Conservation (phyloP, 768 basidiomycete genomes). For the Favolaschia claudopus region DNA sequence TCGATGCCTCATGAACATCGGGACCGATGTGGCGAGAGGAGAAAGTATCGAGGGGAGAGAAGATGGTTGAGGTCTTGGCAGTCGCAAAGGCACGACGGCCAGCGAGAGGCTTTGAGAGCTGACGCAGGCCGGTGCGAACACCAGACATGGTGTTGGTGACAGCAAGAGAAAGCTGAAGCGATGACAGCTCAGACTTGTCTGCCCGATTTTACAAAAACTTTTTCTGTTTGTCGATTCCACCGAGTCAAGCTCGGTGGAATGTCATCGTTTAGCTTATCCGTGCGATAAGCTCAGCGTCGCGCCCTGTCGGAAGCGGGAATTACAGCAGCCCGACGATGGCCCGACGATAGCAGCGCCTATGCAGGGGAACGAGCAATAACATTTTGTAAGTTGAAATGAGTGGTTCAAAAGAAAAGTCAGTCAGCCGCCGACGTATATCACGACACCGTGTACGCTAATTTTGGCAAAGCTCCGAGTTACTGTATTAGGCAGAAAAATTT, state of each 20-base stretch:
- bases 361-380: too few species aligned
- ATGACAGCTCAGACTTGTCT: constrained; percentile 18
- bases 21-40: constrained; percentile 93
- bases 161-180: constrained; percentile 13
- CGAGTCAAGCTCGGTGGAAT: too few species aligned
- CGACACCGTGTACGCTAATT: too few species aligned
- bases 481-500: constrained; percentile 11
- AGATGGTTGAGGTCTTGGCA: constrained; percentile 66
- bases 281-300: too few species aligned
- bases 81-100: constrained; percentile 60
- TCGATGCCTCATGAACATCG: constrained; percentile 76
- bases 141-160: constrained; percentile 32
- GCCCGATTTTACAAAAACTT: constrained; percentile 37
- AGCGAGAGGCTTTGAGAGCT: constrained; percentile 25
- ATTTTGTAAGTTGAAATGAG: too few species aligned
- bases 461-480: background rate
- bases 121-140: constrained; percentile 22
- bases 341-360: too few species aligned
- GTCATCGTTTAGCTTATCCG: too few species aligned
- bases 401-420: too few species aligned
- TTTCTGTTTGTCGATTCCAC: too few species aligned
- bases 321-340: too few species aligned
- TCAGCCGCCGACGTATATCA: too few species aligned
- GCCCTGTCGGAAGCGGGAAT: too few species aligned
- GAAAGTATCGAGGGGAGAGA: constrained; percentile 90